phyloP scores from a whole-genome alignment of 441 rosid genomes.

The Populus hybrid region DNA sequence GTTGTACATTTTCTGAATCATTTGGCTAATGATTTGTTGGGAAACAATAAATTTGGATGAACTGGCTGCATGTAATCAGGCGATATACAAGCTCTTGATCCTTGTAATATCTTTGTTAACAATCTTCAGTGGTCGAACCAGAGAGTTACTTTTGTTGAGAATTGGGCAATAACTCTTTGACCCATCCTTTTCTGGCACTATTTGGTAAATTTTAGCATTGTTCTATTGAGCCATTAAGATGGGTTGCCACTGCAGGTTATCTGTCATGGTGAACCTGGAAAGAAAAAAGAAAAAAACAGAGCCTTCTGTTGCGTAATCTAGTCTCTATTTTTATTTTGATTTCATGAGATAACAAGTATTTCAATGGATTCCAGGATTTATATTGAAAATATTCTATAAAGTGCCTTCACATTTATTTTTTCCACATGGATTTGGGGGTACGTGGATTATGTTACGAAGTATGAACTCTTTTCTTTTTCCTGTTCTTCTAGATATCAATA shows the following conservation, averaged over 20 bases:
- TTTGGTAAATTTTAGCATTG: neutral
- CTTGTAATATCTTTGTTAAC: neutral
- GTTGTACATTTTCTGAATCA: neutral
- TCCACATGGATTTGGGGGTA: no score
- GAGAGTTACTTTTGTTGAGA: neutral
- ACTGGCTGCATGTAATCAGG: neutral
- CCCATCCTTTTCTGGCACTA: neutral
- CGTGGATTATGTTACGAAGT: no score
- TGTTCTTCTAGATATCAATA: no score
- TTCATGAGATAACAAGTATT: no score
- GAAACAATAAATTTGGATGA: neutral
- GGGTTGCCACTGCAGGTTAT: neutral
- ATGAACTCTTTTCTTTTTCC: no score
- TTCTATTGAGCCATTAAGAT: neutral
- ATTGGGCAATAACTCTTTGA: neutral
- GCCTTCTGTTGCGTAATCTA: no score
- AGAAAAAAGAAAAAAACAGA: no score
- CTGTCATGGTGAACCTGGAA: no score
- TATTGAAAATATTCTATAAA: no score
- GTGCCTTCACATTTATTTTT: no score
- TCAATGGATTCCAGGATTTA: no score
- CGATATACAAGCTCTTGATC: neutral
- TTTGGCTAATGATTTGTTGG: neutral
- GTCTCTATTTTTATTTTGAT: no score
- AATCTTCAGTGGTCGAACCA: neutral